Conservation (phyloP, 1,139 yeast species). For the Pichia sp. region DNA sequence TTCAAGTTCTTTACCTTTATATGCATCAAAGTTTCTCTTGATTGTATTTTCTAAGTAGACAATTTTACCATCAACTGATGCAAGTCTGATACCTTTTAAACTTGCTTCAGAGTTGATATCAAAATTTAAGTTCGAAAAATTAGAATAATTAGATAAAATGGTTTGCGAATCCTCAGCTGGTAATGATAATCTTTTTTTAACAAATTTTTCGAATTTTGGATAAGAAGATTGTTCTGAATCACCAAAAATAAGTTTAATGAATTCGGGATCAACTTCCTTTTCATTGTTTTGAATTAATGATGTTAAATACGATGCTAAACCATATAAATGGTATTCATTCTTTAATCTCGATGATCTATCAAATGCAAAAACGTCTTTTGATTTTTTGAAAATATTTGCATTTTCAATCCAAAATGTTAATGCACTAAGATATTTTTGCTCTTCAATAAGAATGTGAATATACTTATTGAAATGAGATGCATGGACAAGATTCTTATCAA, state of each 20-base stretch:
- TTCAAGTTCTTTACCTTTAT: slow-evolving; percentile 7
- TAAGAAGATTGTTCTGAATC: slow-evolving; percentile 21
- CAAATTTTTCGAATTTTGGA: slow-evolving; percentile 38
- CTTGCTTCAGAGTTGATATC: slow-evolving; percentile 19
- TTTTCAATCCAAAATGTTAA: slow-evolving; percentile 24
- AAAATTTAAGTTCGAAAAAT: slow-evolving; percentile 2
- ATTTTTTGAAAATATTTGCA: slow-evolving; percentile 20
- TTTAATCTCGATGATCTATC: not conserved
- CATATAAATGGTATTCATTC: slow-evolving; percentile 13
- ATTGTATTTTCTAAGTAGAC: slow-evolving; percentile 15
- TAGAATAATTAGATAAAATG: slow-evolving; percentile 3
- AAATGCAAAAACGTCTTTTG: slow-evolving; percentile 12
- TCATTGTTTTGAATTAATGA: slow-evolving; percentile 16
- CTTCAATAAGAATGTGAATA: slow-evolving; percentile 16
- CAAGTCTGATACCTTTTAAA: slow-evolving; percentile 15
- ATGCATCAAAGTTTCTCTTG: slow-evolving; percentile 12
- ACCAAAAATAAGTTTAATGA: slow-evolving; percentile 19
- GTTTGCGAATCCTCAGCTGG: slow-evolving; percentile 21
- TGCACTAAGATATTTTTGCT: slow-evolving; percentile 20
- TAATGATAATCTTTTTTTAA: slow-evolving; percentile 25
- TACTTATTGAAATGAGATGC: slow-evolving; percentile 21
- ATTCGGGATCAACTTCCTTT: slow-evolving; percentile 18
- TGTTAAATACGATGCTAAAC: slow-evolving; percentile 20
- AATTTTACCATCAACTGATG: slow-evolving; percentile 16
- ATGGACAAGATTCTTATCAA: slow-evolving; percentile 16